These are phyloP conservation scores for Yamadazyma aaseri DNA, from an alignment of 1,139 yeast species.

Conservation along the genomic window DNA sequence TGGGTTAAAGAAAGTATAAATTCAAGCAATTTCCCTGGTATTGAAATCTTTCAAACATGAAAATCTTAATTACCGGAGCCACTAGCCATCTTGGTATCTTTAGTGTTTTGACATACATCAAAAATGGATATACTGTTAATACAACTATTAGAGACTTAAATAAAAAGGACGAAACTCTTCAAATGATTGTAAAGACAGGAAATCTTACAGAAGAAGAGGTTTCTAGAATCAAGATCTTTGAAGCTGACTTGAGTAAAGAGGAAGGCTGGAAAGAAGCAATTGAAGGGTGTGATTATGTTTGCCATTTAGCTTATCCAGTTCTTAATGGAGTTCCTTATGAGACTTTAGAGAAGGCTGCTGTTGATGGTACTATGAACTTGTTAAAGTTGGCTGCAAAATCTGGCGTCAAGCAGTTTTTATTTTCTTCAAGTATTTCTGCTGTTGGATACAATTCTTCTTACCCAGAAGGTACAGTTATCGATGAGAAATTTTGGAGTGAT, in stretches of 20 bases:
- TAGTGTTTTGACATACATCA: constrained; percentile 10
- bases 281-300: constrained; percentile 14
- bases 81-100: constrained; percentile 36
- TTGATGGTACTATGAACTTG: constrained; percentile 14
- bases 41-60: no score
- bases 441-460: constrained; percentile 8
- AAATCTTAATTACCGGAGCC: constrained; percentile 28
- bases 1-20: no score
- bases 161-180: constrained; percentile 4
- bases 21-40: no score
- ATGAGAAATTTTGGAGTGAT: constrained; percentile 9
- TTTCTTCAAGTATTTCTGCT: constrained; percentile 22
- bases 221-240: constrained; percentile 12
- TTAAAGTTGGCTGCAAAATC: constrained; percentile 13
- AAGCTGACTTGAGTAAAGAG: constrained; percentile 16
- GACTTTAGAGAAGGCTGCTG: constrained; percentile 12
- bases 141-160: constrained; percentile 11
- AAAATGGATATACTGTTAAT: constrained; percentile 10
- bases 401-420: constrained; percentile 20
- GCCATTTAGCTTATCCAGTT: constrained; percentile 18
- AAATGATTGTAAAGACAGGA: constrained; percentile 8
- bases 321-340: constrained; percentile 9
- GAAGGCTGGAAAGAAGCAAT: constrained; percentile 18
- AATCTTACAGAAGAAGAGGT: constrained; percentile 3
- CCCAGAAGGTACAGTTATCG: constrained; percentile 7